Evolutionary conservation across 176 grass and related monocot genomes (phyloP), one percentile per base, ranked within the genome.

Genomic region (Avena atlantica): DNA sequence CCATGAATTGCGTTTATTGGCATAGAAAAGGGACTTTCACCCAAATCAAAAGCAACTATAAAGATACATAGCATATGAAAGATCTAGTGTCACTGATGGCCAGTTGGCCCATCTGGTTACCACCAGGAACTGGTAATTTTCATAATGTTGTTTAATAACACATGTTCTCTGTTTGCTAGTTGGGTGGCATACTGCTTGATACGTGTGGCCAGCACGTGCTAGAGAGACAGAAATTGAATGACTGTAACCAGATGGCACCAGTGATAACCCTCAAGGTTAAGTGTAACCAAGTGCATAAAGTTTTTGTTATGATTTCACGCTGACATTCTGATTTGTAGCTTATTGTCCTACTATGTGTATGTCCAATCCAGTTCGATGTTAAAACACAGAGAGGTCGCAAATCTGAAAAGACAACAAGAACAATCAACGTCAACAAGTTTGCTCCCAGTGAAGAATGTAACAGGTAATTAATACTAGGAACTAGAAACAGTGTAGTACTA

Each of bases 151-250:
- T 61, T 55, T 17, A 29, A 76, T 10, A 29, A 61, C 45, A 45
- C 4, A 6, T 72, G 69, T 57, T 59, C 2, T 70, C 9, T 40
- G 29, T 70, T 19, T 58, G 42, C 9, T 73, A 84, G 69, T 27
- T 84, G 36, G 69, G 69, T 47, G 53, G 69, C 42, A 60, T 84
- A 75, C 55, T 84, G 42, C 82, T 84, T 16, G 82, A 84, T 47
- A 34, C 4, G 3, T 84, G 70, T 6, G 9, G 40, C 27, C 72
- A 74, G 70, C 82, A 49, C 44, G n/a, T 61, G 40, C 70, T 49
- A 42, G 23, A 75, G 37, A 61, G 24, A 10, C 9, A 74, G 15
- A 74, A 74, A 47, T 61, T 84, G 69, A 1, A 5, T 4, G 56
- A 74, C 23, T 49, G 1, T 16, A 62, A 75, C 16, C 70, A 74